phyloP scores from a whole-genome alignment of 306 rosid species.

The Mimosa bimucronata region DNA sequence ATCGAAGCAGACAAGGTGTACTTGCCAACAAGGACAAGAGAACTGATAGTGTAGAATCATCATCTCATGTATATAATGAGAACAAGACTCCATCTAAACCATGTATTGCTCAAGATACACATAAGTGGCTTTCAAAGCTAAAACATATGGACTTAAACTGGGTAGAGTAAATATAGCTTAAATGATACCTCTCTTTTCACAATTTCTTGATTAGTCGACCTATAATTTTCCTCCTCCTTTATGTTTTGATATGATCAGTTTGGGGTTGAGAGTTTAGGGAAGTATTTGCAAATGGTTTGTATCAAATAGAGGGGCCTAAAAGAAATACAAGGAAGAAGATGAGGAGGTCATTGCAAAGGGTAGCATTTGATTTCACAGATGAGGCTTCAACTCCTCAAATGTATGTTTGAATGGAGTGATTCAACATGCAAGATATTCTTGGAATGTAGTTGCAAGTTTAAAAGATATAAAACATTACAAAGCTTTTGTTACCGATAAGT shows the following conservation, averaged over 20 bases:
- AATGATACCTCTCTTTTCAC: background rate
- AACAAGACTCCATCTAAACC: slow-evolving; percentile 52
- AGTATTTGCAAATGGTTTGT: slow-evolving; percentile 3
- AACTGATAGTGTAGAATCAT: slow-evolving; percentile 41
- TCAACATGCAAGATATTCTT: background rate
- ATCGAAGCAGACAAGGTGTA: slow-evolving; percentile 57
- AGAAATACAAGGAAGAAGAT: too few species aligned
- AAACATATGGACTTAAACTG: slow-evolving; percentile 79
- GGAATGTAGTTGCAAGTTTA: background rate
- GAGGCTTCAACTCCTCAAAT: slow-evolving; percentile 2
- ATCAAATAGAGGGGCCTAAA: background rate
- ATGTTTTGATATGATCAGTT: background rate
- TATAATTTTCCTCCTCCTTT: background rate
- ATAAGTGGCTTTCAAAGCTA: slow-evolving; percentile 73
- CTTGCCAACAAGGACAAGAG: slow-evolving; percentile 57
- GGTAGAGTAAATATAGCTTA: slow-evolving; percentile 57
- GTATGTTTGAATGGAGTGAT: background rate
- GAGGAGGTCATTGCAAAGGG: background rate
- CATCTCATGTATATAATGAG: slow-evolving; percentile 49
- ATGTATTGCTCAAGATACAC: slow-evolving; percentile 65
- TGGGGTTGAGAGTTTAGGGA: slow-evolving; percentile 29
- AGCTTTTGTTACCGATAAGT: too few species aligned
- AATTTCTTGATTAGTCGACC: background rate
- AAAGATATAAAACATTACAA: background rate
- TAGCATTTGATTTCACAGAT: background rate